These are phyloP conservation scores for Schizophyllum amplum DNA, from an alignment of 1,284 basidiomycete species.

Conservation along the genomic window DNA sequence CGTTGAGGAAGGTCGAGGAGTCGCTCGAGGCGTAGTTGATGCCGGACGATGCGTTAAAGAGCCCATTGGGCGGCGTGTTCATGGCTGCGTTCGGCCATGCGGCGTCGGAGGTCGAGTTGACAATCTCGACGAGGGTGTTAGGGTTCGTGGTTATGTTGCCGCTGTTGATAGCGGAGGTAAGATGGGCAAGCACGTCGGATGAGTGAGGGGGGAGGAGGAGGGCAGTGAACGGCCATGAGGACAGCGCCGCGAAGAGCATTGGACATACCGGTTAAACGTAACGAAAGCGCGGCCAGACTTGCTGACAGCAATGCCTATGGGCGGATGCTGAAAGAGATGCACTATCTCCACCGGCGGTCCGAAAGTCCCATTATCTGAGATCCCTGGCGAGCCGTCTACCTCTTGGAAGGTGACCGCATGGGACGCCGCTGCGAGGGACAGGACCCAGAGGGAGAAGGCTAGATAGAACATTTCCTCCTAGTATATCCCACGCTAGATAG, in stretches of 20 bases:
- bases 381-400: conserved; percentile 6
- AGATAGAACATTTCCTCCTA: no score
- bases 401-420: neutral
- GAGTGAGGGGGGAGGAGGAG: neutral
- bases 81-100: conserved; percentile 13
- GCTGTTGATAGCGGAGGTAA: neutral
- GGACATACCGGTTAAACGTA: neutral
- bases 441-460: no score
- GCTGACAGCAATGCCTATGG: neutral
- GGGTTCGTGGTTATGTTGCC: neutral
- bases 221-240: no score
- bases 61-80: conserved; percentile 13
- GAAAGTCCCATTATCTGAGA: conserved; percentile 15
- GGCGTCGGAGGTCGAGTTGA: conserved; percentile 9
- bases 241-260: no score
- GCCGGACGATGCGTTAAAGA: conserved; percentile 10
- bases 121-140: conserved; percentile 8
- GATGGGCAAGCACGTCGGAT: no score
- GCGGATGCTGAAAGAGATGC: neutral
- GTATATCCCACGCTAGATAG: no score
- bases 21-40: conserved; percentile 11
- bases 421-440: no score
- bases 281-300: neutral
- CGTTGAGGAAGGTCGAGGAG: conserved; percentile 12
- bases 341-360: conserved; percentile 3